phyloP scores from a whole-genome alignment of 2,329 filamentous ascomycete genomes.

The Penicillium brevicompactum region DNA sequence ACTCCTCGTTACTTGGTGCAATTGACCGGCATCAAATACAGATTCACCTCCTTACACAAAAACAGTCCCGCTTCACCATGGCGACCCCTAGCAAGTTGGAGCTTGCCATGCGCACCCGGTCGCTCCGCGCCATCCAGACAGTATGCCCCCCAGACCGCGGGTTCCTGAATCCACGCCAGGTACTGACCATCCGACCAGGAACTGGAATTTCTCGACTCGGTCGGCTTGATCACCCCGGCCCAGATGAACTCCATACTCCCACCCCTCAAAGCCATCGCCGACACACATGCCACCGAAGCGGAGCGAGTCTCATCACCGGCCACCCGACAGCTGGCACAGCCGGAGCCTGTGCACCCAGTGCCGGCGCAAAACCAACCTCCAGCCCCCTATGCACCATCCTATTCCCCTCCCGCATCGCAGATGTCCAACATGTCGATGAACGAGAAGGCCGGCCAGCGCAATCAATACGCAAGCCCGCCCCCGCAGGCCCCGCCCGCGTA shows the following conservation, averaged over 20 bases:
- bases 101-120: constrained; percentile 73
- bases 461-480: constrained; percentile 31
- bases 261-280: constrained; percentile 65
- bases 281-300: constrained; percentile 16
- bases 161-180: background rate
- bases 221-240: constrained; percentile 73
- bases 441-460: constrained; percentile 42
- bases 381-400: constrained; percentile 41
- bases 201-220: constrained; percentile 84
- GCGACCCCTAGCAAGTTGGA: constrained; percentile 37
- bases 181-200: constrained; percentile 59
- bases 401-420: constrained; percentile 42
- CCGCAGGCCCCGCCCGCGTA: constrained; percentile 58
- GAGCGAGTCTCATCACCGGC: constrained; percentile 24
- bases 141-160: constrained; percentile 51
- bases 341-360: constrained; percentile 16
- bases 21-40: background rate
- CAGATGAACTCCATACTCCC: constrained; percentile 74
- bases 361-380: constrained; percentile 31
- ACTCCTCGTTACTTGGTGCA: background rate
- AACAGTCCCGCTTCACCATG: constrained; percentile 24
- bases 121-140: constrained; percentile 83
- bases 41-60: background rate
- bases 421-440: constrained; percentile 42
- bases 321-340: constrained; percentile 34